Evolutionary conservation across 2,329 filamentous ascomycete genomes (phyloP).

Genomic region (Hirsutella minnesotensis): DNA sequence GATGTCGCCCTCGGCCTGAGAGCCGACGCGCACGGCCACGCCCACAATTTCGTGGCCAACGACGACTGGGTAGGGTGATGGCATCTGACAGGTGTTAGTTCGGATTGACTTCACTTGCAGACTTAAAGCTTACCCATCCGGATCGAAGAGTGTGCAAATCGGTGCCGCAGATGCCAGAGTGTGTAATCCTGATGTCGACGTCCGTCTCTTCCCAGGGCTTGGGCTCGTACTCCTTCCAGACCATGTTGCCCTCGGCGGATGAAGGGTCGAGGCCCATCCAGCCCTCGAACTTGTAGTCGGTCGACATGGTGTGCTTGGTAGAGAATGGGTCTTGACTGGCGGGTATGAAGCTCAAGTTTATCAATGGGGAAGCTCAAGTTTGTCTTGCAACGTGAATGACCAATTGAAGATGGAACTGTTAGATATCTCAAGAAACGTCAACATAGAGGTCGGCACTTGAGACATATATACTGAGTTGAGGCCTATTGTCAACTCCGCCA

Average conservation of each 20-base stretch:
- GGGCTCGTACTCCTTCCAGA: constrained; percentile 44
- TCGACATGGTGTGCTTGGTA: constrained; percentile 11
- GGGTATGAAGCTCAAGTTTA: no score
- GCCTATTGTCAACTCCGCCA: no score
- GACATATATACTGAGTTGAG: no score
- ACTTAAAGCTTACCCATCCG: constrained; percentile 29
- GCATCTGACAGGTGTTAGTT: constrained; percentile 1
- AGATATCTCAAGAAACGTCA: no score
- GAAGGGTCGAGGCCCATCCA: constrained; percentile 34
- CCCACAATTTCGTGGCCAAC: constrained; percentile 59
- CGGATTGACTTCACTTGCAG: background rate
- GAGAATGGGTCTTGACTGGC: no score
- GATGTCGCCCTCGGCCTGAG: constrained; percentile 31
- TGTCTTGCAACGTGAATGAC: no score
- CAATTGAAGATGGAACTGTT: no score
- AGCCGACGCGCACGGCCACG: constrained; percentile 40
- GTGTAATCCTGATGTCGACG: constrained; percentile 52
- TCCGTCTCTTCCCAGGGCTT: constrained; percentile 57
- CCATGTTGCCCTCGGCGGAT: constrained; percentile 37
- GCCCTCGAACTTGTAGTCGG: constrained; percentile 35
- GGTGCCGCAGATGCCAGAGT: constrained; percentile 55
- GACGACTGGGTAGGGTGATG: constrained; percentile 28
- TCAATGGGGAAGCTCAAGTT: no score
- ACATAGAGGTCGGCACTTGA: no score
- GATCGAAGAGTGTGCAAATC: constrained; percentile 48